Percentiles rank a stretch among this genome's conserved stretches.
These are phyloP conservation scores for Elaeis guineensis DNA, from an alignment of 176 grass and related monocot species.

Conservation along the genomic window DNA sequence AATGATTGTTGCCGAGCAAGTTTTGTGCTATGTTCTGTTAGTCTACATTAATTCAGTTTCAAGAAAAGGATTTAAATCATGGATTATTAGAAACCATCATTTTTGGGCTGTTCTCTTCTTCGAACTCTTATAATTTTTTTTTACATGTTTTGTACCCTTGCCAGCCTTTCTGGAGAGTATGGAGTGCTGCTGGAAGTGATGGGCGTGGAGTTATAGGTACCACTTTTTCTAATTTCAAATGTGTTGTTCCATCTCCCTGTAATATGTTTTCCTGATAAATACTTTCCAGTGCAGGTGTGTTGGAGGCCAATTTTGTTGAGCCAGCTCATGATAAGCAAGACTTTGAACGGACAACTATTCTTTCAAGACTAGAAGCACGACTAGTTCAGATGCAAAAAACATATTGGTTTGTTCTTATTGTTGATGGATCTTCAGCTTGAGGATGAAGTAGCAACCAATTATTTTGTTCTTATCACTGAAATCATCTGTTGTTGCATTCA, in stretches of 20 bases:
- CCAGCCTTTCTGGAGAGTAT: constrained; percentile 98
- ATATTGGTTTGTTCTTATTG: constrained; percentile 62
- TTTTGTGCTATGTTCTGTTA: too few species aligned
- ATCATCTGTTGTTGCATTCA: constrained; percentile 17
- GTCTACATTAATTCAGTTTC: too few species aligned
- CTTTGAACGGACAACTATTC: constrained; percentile 93
- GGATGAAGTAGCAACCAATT: not conserved
- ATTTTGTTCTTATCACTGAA: too few species aligned
- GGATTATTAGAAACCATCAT: too few species aligned
- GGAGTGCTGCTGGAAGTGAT: constrained; percentile 86
- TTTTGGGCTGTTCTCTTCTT: not conserved
- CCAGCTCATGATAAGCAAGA: constrained; percentile 99
- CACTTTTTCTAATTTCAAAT: constrained; percentile 6
- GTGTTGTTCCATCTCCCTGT: constrained; percentile 5
- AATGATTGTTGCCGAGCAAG: too few species aligned
- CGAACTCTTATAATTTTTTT: constrained; percentile 1
- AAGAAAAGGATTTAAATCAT: too few species aligned
- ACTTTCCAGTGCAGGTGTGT: constrained; percentile 50
- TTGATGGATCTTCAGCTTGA: constrained; percentile 1
- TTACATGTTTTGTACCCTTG: constrained; percentile 8
- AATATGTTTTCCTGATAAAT: constrained; percentile 8
- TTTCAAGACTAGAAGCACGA: constrained; percentile 70
- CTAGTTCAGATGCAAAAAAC: constrained; percentile 89
- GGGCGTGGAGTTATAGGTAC: constrained; percentile 98
- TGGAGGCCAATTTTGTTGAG: constrained; percentile 95